Evolutionary conservation across 306 rosid species (phyloP).

Genomic region (Sicyos edulis): DNA sequence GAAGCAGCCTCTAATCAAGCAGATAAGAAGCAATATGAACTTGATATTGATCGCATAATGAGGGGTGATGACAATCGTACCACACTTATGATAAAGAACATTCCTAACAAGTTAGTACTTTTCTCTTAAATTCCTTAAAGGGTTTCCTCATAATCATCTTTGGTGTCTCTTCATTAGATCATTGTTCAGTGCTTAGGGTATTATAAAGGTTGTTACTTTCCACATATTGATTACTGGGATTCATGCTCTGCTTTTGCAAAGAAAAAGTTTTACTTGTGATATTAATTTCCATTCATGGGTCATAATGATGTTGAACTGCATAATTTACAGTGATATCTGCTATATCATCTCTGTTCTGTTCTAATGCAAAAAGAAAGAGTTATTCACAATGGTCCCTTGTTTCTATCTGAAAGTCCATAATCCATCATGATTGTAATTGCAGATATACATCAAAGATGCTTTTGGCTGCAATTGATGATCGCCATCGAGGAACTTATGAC

Average conservation of each 20-base stretch:
- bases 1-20: slow-evolving; percentile 33
- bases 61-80: slow-evolving; percentile 37
- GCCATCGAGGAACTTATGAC: slow-evolving; percentile 45
- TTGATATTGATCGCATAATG: slow-evolving; percentile 39
- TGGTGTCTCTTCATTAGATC: too few species aligned
- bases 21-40: slow-evolving; percentile 39
- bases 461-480: slow-evolving; percentile 45
- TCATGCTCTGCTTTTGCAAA: neutral
- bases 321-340: neutral
- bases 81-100: slow-evolving; percentile 43
- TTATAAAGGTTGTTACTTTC: neutral
- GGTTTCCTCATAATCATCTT: neutral
- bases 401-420: slow-evolving; percentile 1
- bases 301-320: too few species aligned
- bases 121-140: neutral
- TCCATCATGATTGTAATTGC: neutral
- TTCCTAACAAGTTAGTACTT: slow-evolving; percentile 42
- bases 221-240: neutral
- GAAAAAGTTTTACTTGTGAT: too few species aligned
- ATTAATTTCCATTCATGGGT: too few species aligned
- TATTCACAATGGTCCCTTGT: neutral
- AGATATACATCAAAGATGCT: slow-evolving; percentile 49
- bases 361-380: neutral
- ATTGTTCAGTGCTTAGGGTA: neutral
- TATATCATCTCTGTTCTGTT: neutral